Base-by-base conservation (phyloP, 345 rosid genomes). In the Lagerstroemia speciosa region DNA sequence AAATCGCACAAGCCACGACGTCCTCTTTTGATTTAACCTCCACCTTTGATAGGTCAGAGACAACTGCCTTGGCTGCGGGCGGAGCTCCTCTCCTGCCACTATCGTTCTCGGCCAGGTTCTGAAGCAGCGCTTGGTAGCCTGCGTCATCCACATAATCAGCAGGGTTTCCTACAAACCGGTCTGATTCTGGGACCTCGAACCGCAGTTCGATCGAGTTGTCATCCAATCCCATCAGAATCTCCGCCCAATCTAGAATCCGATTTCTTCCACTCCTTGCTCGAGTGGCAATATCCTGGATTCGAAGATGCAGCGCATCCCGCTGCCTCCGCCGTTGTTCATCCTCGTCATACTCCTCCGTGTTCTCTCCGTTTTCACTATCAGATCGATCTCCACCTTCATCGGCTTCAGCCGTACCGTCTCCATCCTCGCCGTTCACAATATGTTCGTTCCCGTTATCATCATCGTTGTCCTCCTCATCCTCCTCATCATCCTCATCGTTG, bases 71-170 rank as follows among this genome's bases (percentile, higher is more conserved):
- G 0, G 92, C 63, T 0, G 92, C 90, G 1, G 90, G 90, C 11
- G 92, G 92, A 20, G 92, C 83, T n/a, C 87, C 92, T 78, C 85
- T 81, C 78, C 89, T 79, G 26, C 86, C 86, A 37, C 81, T 76
- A 38, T 87, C 90, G 40, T 81, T 85, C 72, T 89, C 96, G 0
- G 89, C 90, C 70, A 89, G 71, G 69, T 83, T 83, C 80, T 83
- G 90, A 30, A 86, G 81, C 73, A 89, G 69, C 16, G 85, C 83
- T 71, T 87, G 92, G 65, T 83, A 89, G 15, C 85, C 89, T 4
- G 89, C 89, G 1, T 84, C 83, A 60, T 83, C 88, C 5, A 83
- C 77, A 67, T 84, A 86, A 68, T 89, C 91, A 73, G 75, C 87
- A 10, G 89, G 86, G 72, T 81, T 84, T 11, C 86, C 87, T 5